Conservation (phyloP, 176 grass and related monocot genomes). For the Lolium rigidum region DNA sequence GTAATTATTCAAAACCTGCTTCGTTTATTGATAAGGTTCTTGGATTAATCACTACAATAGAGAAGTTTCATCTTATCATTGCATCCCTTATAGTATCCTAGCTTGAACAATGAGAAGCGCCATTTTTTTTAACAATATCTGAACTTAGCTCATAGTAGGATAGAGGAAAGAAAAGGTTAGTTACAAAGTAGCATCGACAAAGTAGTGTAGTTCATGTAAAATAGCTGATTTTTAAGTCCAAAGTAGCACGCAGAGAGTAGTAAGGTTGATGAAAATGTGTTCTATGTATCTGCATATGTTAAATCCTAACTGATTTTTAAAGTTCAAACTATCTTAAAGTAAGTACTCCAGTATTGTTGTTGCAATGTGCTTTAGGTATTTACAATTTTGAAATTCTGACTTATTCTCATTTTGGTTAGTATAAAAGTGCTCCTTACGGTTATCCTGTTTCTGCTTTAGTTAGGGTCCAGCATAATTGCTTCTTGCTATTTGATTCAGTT, state of each 20-base stretch:
- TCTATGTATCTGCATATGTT: conserved; percentile 17
- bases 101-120: background rate
- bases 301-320: background rate
- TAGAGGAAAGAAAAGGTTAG: background rate
- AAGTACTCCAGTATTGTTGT: background rate
- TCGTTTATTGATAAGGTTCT: background rate
- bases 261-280: background rate
- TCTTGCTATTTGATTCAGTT: conserved; percentile 26
- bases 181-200: background rate
- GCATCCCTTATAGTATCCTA: too few relatives aligned
- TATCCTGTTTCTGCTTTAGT: conserved; percentile 17
- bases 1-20: background rate
- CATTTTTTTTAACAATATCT: background rate
- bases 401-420: conserved; percentile 29
- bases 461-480: background rate
- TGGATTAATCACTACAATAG: background rate
- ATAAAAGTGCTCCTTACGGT: background rate
- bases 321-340: background rate
- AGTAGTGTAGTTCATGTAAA: conserved; percentile 2
- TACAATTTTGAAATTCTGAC: conserved; percentile 10
- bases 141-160: background rate
- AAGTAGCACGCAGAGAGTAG: background rate
- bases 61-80: too few relatives aligned
- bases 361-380: conserved; percentile 28
- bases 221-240: background rate